Conservation (phyloP, 257 asterid species). For the Solanum bulbocastanum region DNA sequence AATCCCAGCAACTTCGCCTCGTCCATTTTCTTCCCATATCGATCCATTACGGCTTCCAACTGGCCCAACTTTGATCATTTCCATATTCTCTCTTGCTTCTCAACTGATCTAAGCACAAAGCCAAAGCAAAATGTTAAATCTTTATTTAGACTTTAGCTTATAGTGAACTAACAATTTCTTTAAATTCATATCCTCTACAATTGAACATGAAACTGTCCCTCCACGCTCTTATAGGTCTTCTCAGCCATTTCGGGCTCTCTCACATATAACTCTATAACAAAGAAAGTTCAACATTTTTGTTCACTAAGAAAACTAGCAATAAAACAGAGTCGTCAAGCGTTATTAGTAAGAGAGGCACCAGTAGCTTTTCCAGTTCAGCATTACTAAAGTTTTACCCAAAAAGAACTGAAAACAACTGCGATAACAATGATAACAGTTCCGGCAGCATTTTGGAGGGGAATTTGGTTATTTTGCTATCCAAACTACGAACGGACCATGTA, state of each 20-base stretch:
- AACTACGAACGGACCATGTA: background rate
- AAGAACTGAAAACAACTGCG: background rate
- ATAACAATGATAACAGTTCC: no score
- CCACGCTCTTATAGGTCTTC: background rate
- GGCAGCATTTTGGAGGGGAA: background rate
- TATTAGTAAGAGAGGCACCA: background rate
- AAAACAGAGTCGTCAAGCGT: background rate
- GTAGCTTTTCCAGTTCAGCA: background rate
- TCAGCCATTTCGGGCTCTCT: no score
- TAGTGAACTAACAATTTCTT: background rate
- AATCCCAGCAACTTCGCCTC: background rate
- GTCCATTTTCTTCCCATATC: background rate
- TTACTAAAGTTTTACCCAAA: background rate
- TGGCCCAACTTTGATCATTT: background rate
- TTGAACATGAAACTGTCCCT: background rate
- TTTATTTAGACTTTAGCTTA: background rate
- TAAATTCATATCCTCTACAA: background rate
- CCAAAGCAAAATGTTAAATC: background rate
- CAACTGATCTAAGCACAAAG: background rate
- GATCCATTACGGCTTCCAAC: accelerated
- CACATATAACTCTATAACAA: background rate
- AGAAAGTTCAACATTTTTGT: background rate
- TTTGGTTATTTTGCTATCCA: background rate
- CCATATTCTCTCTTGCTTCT: background rate
- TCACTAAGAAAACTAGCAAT: background rate